A percentile compares a stretch with the other conserved stretches of the same genome.
Conservation (phyloP, 768 basidiomycete genomes). For the Lentinula detonsa region DNA sequence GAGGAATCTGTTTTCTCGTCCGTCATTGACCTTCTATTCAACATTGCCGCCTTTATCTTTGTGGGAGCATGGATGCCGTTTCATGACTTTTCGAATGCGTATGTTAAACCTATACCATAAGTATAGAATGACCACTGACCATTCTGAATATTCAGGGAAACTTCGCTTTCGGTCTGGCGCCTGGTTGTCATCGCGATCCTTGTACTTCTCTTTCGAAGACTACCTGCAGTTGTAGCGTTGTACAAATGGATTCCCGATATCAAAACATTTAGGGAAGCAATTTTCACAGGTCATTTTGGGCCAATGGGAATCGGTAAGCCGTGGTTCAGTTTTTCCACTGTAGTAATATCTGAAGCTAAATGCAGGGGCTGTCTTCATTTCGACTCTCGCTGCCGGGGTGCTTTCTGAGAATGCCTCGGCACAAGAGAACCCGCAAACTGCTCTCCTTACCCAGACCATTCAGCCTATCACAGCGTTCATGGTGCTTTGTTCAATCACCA, state of each 20-base stretch:
- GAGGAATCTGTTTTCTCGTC: conserved; percentile 94
- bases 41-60: conserved; percentile 91
- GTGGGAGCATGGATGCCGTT: conserved; percentile 99
- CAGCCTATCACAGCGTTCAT: conserved; percentile 94
- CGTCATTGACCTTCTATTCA: conserved; percentile 95
- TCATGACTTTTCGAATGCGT: conserved; percentile 59
- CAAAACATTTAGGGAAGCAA: conserved; percentile 88
- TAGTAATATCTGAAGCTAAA: conserved; percentile 3
- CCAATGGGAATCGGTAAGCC: conserved; percentile 70
- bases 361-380: conserved; percentile 87
- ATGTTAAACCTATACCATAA: neutral
- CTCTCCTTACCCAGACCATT: conserved; percentile 67
- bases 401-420: conserved; percentile 32
- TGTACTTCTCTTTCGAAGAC: conserved; percentile 74
- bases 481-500: conserved; percentile 85
- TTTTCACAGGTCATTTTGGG: conserved; percentile 95
- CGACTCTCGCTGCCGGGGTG: conserved; percentile 65
- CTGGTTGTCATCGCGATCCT: conserved; percentile 78
- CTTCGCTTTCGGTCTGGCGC: conserved; percentile 70
- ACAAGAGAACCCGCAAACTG: conserved; percentile 45
- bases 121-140: neutral
- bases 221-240: conserved; percentile 78
- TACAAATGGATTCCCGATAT: conserved; percentile 96
- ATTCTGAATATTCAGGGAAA: neutral
- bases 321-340: neutral